Conservation (phyloP, 768 basidiomycete species). For the Lactarius trivialis region DNA sequence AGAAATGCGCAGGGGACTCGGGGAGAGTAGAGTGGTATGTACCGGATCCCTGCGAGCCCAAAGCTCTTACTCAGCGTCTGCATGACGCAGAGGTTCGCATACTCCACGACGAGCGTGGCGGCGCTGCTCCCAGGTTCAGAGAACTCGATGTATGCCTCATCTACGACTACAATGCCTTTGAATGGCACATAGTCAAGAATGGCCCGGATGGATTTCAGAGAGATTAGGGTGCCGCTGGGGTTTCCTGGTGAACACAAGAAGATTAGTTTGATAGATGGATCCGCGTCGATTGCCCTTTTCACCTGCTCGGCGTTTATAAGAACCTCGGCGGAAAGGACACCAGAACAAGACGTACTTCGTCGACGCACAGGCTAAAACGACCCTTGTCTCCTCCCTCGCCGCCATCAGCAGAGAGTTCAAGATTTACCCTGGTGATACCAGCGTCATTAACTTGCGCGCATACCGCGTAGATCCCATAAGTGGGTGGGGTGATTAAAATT, state of each 20-base stretch:
- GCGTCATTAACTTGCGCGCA: slow-evolving; percentile 95
- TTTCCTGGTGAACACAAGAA: slow-evolving; percentile 98
- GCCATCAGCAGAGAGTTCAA: slow-evolving; percentile 49
- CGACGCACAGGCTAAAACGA: slow-evolving; percentile 66
- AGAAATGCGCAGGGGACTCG: background rate
- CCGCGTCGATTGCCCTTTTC: slow-evolving; percentile 57
- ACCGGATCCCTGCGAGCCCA: slow-evolving; percentile 93
- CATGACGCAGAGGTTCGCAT: slow-evolving; percentile 87
- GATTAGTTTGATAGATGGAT: slow-evolving; percentile 81
- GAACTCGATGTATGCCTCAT: slow-evolving; percentile 98
- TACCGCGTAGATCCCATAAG: slow-evolving; percentile 96
- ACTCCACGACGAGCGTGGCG: slow-evolving; percentile 64
- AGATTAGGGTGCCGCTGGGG: slow-evolving; percentile 84
- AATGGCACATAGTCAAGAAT: slow-evolving; percentile 75
- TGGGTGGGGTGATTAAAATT: slow-evolving; percentile 86
- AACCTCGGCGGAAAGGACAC: background rate
- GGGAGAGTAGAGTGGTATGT: slow-evolving; percentile 25
- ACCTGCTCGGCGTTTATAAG: slow-evolving; percentile 42
- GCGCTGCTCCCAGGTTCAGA: slow-evolving; percentile 57
- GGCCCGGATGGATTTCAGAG: slow-evolving; percentile 57
- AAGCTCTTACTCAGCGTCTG: slow-evolving; percentile 97
- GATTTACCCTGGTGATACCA: slow-evolving; percentile 66
- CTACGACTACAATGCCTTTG: slow-evolving; percentile 88
- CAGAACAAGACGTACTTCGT: slow-evolving; percentile 47
- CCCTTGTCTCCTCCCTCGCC: slow-evolving; percentile 73